Base-by-base conservation (phyloP, 257 asterid species). In the Scutellaria minor region DNA sequence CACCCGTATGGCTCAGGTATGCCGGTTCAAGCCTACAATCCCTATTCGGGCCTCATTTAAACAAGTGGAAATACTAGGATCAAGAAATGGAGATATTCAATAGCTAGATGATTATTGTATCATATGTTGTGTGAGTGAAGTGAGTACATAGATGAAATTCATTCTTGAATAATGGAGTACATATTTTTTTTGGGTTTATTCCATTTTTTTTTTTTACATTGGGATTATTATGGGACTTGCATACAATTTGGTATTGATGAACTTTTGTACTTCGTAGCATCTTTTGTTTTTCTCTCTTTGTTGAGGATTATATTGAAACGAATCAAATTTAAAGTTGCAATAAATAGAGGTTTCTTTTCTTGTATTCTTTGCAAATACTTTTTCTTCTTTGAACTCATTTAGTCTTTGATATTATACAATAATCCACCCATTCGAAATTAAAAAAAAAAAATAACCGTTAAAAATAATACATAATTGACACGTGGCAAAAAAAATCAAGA, bases 11-110 rank as follows among this genome's bases (percentile, higher is more conserved):
- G 83, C 51, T 42, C 83, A 18, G 87, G 87, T 72, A 78, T 86
- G 87, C 86, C 87, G 2, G 81, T 76, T 10, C 89, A 82, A 72
- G 68, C 82, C 73, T 72, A 86, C 79, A 84, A 80, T 66, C 89
- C 88, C 11, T 75, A 84, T 68, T 67, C 89, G 0, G 92, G 89
- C 75, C 81, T 82, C 79, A 78, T 84, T 18, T 86, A 57, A 82
- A 24, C 64, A 54, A 58, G 44, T 65, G 71, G 39, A 76, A 15
- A 48, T 53, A 62, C 58, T 42, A 54, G 73, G 70, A 14, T 9
- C 22, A 37, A 31, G 53, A 46, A 40, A 66, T 27, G 35, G 64
- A 71, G 56, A 61, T 45, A 37, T 48, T 45, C 13, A 50, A 71
- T 51, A 59, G 71, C 11, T 55, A 27, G 51, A 46, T 31, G 56